These are phyloP conservation scores for Penicillium sumatraense DNA, from an alignment of 2,329 filamentous ascomycete species.

Conservation along the genomic window DNA sequence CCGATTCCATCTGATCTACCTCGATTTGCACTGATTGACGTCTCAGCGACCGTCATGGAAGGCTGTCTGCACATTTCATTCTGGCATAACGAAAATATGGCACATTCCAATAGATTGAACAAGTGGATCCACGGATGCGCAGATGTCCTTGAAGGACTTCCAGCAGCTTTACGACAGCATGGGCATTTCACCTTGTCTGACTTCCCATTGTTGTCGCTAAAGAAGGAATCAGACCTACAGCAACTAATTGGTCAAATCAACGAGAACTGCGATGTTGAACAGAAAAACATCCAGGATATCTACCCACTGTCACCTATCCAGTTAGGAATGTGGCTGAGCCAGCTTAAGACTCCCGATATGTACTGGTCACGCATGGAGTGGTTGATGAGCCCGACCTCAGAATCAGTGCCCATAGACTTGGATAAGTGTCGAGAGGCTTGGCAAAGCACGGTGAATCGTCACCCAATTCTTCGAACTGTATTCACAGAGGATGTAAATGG, in stretches of 20 bases:
- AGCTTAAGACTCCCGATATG: neutral
- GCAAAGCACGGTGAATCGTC: slow-evolving; percentile 12
- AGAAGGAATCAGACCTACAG: too few species aligned
- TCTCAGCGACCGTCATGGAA: slow-evolving; percentile 2
- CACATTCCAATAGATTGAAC: neutral
- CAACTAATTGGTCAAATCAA: too few species aligned
- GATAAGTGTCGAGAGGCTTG: slow-evolving; percentile 14
- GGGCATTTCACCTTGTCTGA: neutral
- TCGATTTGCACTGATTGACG: slow-evolving; percentile 4
- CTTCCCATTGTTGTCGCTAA: neutral
- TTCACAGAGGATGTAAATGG: neutral
- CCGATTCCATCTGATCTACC: slow-evolving; percentile 5
- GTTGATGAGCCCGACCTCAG: neutral
- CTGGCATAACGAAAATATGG: neutral
- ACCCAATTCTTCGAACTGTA: slow-evolving; percentile 18
- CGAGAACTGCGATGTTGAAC: too few species aligned
- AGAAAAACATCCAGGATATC: too few species aligned
- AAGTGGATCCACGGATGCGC: neutral
- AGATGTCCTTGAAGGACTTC: neutral
- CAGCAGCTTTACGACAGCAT: neutral
- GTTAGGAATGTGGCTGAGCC: slow-evolving; percentile 18
- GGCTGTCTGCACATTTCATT: neutral
- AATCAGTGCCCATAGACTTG: slow-evolving; percentile 3
- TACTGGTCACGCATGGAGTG: neutral
- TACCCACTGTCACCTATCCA: slow-evolving; percentile 19